Conservation (phyloP, 2,329 filamentous ascomycete genomes). For the Verticillium dahliae region DNA sequence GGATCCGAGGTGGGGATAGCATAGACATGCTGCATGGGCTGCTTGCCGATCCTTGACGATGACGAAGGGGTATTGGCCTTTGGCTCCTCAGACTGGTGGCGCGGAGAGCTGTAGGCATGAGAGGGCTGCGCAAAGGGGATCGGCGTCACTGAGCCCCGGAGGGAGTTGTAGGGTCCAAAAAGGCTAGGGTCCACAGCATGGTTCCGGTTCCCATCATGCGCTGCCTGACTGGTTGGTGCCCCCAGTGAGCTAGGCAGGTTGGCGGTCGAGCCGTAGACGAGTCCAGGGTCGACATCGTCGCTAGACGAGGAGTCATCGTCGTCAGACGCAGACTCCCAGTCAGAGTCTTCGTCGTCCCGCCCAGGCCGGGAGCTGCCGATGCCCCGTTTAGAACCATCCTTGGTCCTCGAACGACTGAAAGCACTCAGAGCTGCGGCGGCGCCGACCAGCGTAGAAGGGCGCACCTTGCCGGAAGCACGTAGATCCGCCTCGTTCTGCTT, state of each 20-base stretch:
- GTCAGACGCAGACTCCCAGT: conserved; percentile 52
- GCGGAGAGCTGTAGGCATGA: conserved; percentile 12
- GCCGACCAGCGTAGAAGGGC: conserved; percentile 27
- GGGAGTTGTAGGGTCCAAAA: conserved; percentile 56
- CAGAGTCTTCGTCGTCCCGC: conserved; percentile 38
- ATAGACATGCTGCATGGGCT: conserved; percentile 55
- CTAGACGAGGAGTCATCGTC: conserved; percentile 35
- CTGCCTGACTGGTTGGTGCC: background rate
- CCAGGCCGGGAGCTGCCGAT: conserved; percentile 32
- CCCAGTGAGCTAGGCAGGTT: conserved; percentile 9
- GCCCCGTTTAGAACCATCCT: conserved; percentile 28
- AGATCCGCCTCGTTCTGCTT: conserved; percentile 44
- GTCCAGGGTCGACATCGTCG: conserved; percentile 32
- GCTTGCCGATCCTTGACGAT: conserved; percentile 23
- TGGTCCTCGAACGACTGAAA: conserved; percentile 29
- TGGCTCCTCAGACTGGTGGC: conserved; percentile 28
- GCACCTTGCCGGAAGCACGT: conserved; percentile 30
- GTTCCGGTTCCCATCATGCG: background rate
- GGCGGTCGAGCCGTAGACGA: conserved; percentile 34
- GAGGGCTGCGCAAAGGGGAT: background rate
- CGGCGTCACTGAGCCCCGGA: conserved; percentile 31
- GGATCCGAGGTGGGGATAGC: conserved; percentile 63
- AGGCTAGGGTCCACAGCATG: conserved; percentile 44
- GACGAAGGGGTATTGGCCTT: conserved; percentile 25
- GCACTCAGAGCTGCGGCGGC: conserved; percentile 33